phyloP scores from a whole-genome alignment of 2,329 filamentous ascomycete genomes.

The Talaromyces marneffei region DNA sequence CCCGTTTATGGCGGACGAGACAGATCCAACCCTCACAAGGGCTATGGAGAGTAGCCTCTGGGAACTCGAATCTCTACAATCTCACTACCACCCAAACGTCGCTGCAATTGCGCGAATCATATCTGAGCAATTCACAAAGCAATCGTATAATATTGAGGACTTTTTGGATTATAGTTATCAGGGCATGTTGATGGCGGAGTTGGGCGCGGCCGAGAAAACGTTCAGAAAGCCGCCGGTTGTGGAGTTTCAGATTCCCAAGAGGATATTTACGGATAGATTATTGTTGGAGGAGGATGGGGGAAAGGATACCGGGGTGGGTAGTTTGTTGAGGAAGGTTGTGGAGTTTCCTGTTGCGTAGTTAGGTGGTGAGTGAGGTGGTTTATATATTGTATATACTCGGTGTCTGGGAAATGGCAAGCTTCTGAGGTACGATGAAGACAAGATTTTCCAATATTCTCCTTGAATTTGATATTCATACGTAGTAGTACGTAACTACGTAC shows the following conservation, averaged over 20 bases:
- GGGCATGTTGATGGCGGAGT: slow-evolving; percentile 71
- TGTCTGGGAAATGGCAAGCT: background rate
- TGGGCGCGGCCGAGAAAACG: slow-evolving; percentile 54
- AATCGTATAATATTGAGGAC: slow-evolving; percentile 90
- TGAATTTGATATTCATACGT: background rate
- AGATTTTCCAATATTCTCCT: background rate
- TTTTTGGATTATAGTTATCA: slow-evolving; percentile 90
- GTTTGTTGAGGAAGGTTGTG: slow-evolving; percentile 34
- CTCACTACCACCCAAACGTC: slow-evolving; percentile 95
- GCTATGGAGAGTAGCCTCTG: slow-evolving; percentile 92
- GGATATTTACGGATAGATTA: slow-evolving; percentile 55
- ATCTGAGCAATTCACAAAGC: slow-evolving; percentile 94
- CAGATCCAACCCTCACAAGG: slow-evolving; percentile 74
- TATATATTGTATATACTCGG: background rate
- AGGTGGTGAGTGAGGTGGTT: background rate
- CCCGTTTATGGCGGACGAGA: slow-evolving; percentile 68
- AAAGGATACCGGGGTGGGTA: slow-evolving; percentile 33
- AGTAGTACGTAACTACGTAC: no score
- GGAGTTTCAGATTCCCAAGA: slow-evolving; percentile 90
- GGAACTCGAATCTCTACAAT: slow-evolving; percentile 87
- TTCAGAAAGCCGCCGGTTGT: slow-evolving; percentile 82
- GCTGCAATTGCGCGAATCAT: slow-evolving; percentile 90
- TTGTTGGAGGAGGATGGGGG: slow-evolving; percentile 38
- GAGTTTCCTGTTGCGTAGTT: slow-evolving; percentile 23
- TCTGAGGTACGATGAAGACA: background rate